Conservation (phyloP, 169 alveolate species). For the Plasmodium berghei region DNA sequence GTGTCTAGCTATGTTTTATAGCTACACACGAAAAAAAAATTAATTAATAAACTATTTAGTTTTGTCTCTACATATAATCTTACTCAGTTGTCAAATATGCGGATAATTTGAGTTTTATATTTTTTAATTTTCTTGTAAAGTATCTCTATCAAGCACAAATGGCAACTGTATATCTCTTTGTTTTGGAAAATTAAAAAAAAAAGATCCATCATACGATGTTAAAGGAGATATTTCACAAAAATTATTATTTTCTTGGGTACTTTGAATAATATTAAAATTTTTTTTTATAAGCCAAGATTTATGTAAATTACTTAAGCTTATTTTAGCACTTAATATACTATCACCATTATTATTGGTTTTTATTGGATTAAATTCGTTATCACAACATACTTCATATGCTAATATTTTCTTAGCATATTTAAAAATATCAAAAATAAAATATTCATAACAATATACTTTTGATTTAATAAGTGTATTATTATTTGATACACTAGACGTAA, state of each 20-base stretch:
- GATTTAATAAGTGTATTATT: conserved; percentile 13
- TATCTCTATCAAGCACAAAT: conserved; percentile 7
- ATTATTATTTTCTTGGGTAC: conserved; percentile 11
- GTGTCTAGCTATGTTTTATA: too few species aligned
- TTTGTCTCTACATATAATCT: too few species aligned
- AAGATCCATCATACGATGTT: conserved; percentile 72
- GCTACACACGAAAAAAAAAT: too few species aligned
- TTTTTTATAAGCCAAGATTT: conserved; percentile 60
- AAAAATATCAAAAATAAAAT: conserved; percentile 83
- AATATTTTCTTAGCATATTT: conserved; percentile 77
- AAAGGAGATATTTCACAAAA: conserved; percentile 71
- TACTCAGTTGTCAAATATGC: too few species aligned
- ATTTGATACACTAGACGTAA: conserved; percentile 8
- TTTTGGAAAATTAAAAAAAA: conserved; percentile 67
- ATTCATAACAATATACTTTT: conserved; percentile 81
- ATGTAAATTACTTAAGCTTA: conserved; percentile 45
- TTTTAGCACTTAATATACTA: conserved; percentile 36
- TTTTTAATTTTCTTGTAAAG: too few species aligned
- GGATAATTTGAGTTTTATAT: too few species aligned
- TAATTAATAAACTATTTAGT: too few species aligned
- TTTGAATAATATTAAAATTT: conserved; percentile 28
- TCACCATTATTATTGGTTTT: conserved; percentile 42
- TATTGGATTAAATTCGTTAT: conserved; percentile 62
- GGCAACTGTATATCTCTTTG: conserved; percentile 40
- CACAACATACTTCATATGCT: conserved; percentile 44